A percentile compares a stretch with the other conserved stretches of the same genome.
Conservation (phyloP, 1,284 basidiomycete species). For the Ceratobasidium sp. region DNA sequence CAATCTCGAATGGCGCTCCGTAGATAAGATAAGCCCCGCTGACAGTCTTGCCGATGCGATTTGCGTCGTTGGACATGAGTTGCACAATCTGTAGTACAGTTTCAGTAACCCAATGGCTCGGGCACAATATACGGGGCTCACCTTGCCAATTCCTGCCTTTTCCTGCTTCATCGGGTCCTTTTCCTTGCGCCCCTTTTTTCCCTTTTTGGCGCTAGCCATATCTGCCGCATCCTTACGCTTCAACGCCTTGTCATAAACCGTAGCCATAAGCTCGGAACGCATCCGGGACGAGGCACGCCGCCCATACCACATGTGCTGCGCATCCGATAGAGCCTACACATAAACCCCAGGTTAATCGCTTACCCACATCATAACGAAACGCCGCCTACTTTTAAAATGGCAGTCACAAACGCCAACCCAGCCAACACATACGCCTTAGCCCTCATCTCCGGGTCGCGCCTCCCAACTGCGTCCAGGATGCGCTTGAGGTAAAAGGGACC, state of each 20-base stretch:
- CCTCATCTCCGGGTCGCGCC: constrained; percentile 61
- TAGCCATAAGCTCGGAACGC: constrained; percentile 79
- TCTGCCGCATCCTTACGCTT: constrained; percentile 78
- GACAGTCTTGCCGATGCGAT: constrained; percentile 49
- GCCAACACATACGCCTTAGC: constrained; percentile 80
- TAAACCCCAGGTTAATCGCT: background rate
- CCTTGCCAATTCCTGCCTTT: constrained; percentile 61
- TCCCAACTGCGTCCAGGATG: constrained; percentile 57
- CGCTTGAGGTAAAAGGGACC: constrained; percentile 70
- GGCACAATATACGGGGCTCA: constrained; percentile 61
- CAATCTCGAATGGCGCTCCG: constrained; percentile 70
- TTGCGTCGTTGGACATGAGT: constrained; percentile 72
- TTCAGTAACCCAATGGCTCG: constrained; percentile 49
- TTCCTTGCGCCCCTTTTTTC: constrained; percentile 58
- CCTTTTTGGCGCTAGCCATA: constrained; percentile 51
- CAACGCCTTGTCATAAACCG: constrained; percentile 92
- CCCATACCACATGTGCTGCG: constrained; percentile 83
- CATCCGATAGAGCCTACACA: constrained; percentile 70
- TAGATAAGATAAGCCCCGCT: constrained; percentile 70
- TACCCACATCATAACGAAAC: constrained; percentile 41
- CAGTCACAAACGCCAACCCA: constrained; percentile 71
- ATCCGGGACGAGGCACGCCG: constrained; percentile 79
- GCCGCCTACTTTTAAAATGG: constrained; percentile 63
- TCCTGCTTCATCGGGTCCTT: constrained; percentile 53
- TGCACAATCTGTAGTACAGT: constrained; percentile 71